Evolutionary conservation across 2,329 filamentous ascomycete genomes (phyloP).

Genomic region (Trichothecium roseum): DNA sequence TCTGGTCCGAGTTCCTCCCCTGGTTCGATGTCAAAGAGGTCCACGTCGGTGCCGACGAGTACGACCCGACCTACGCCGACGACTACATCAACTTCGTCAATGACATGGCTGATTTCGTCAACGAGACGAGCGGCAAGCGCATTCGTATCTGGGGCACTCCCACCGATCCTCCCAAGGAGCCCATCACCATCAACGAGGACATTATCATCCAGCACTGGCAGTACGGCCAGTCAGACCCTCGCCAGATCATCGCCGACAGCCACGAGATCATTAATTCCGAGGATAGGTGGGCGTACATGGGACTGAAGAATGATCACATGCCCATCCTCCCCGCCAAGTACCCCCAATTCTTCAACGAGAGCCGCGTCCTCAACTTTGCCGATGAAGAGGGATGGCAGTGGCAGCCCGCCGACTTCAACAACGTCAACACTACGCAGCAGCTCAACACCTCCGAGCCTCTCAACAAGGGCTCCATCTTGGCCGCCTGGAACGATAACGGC

Average conservation of each 20-base stretch:
- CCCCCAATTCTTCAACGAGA: constrained; percentile 33
- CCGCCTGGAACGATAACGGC: constrained; percentile 38
- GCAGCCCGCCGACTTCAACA: constrained; percentile 32
- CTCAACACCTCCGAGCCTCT: constrained; percentile 16
- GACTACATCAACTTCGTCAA: constrained; percentile 39
- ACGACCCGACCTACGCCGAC: constrained; percentile 29
- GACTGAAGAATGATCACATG: constrained; percentile 39
- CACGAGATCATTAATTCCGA: constrained; percentile 34
- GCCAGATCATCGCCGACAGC: constrained; percentile 22
- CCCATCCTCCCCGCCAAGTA: constrained; percentile 34
- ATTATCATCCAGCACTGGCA: constrained; percentile 37
- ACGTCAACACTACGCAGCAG: constrained; percentile 28
- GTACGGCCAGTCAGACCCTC: constrained; percentile 34
- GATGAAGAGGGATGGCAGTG: constrained; percentile 29
- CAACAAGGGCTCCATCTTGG: constrained; percentile 25
- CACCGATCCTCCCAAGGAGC: constrained; percentile 29
- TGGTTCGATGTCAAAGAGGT: constrained; percentile 46
- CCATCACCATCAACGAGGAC: constrained; percentile 24
- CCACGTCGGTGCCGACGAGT: constrained; percentile 46
- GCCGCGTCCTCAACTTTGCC: constrained; percentile 33
- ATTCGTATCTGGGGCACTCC: constrained; percentile 44
- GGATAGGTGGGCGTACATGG: constrained; percentile 44
- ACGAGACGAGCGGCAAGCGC: constrained; percentile 29
- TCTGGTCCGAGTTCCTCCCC: constrained; percentile 41
- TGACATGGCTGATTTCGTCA: constrained; percentile 32